phyloP scores from a whole-genome alignment of 2,329 filamentous ascomycete genomes.

The Coniella lustricola region DNA sequence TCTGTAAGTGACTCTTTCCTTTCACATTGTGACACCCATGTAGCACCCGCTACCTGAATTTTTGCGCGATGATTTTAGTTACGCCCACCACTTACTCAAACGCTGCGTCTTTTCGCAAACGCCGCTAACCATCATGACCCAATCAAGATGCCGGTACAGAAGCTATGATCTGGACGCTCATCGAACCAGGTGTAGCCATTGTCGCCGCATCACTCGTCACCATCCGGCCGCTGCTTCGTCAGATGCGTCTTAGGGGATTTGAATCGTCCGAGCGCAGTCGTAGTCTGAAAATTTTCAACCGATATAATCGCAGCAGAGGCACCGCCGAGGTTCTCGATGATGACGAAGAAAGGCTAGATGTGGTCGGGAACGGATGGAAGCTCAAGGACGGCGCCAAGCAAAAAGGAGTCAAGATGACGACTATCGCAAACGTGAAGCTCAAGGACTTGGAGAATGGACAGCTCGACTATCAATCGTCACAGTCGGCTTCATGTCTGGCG shows the following conservation, averaged over 20 bases:
- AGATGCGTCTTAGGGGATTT: slow-evolving; percentile 41
- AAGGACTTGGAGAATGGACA: slow-evolving; percentile 26
- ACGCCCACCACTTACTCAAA: too few species aligned
- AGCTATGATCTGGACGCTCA: slow-evolving; percentile 50
- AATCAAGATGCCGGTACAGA: slow-evolving; percentile 39
- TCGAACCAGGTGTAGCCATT: slow-evolving; percentile 50
- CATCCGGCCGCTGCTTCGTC: slow-evolving; percentile 45
- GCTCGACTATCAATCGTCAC: slow-evolving; percentile 2
- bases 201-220: slow-evolving; percentile 47
- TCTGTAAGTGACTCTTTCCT: slow-evolving; percentile 33
- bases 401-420: slow-evolving; percentile 19
- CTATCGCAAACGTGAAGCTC: too few species aligned
- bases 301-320: slow-evolving; percentile 25
- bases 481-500: neutral
- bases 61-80: too few species aligned
- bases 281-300: slow-evolving; percentile 23
- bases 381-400: neutral
- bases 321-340: slow-evolving; percentile 2
- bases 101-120: neutral
- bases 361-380: neutral
- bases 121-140: neutral
- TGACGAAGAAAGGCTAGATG: neutral
- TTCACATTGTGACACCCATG: too few species aligned
- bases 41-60: too few species aligned
- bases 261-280: slow-evolving; percentile 31